Evolutionary conservation across 805 yeast genomes (phyloP).

Genomic region (Debaryomyces castellii): DNA sequence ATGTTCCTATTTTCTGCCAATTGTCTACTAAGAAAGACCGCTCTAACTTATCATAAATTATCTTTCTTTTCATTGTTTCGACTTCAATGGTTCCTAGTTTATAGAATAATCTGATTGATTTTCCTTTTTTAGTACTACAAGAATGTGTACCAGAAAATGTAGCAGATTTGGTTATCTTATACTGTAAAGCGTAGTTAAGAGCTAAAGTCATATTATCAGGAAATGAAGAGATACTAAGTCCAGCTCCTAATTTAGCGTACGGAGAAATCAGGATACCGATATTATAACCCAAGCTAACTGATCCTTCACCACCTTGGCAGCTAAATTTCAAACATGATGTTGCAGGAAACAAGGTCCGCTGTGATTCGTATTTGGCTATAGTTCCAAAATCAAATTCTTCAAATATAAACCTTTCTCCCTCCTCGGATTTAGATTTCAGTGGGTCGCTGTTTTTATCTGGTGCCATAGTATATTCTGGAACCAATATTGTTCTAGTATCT

Average conservation of each 20-base stretch:
- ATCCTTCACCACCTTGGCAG: conserved; percentile 6
- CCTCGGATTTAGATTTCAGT: no score
- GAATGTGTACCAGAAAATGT: conserved; percentile 13
- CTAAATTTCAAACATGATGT: conserved; percentile 11
- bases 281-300: conserved; percentile 8
- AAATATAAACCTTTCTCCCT: background rate
- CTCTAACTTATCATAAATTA: conserved; percentile 8
- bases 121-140: conserved; percentile 16
- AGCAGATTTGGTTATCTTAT: conserved; percentile 6
- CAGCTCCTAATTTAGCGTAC: conserved; percentile 2
- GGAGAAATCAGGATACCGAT: conserved; percentile 6
- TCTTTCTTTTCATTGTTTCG: conserved; percentile 7
- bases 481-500: conserved; percentile 16
- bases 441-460: no score
- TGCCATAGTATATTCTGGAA: no score
- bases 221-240: conserved; percentile 1
- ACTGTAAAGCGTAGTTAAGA: conserved; percentile 3
- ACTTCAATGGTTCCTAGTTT: conserved; percentile 10
- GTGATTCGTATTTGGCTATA: background rate
- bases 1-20: conserved; percentile 8
- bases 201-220: conserved; percentile 6
- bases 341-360: conserved; percentile 13
- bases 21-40: conserved; percentile 1
- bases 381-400: conserved; percentile 2
- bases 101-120: conserved; percentile 16